phyloP scores from a whole-genome alignment of 768 basidiomycete species.

The Leccinum imitatum region DNA sequence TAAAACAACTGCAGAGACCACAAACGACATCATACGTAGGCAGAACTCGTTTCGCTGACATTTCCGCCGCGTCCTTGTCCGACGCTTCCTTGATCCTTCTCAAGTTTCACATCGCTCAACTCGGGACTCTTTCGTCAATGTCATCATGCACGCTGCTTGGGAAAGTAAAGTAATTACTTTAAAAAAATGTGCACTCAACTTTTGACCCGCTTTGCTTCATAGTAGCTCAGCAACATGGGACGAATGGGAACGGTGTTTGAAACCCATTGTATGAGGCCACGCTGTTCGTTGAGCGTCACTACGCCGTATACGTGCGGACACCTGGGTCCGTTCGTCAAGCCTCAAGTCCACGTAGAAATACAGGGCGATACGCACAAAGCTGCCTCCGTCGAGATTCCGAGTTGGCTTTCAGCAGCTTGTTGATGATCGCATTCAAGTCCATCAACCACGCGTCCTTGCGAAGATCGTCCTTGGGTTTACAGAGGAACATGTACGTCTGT shows the following conservation, averaged over 20 bases:
- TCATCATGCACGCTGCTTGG: background rate
- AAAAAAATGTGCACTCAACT: conserved; percentile 44
- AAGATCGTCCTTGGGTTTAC: conserved; percentile 96
- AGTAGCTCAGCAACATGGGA: conserved; percentile 65
- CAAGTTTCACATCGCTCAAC: conserved; percentile 42
- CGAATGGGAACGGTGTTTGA: conserved; percentile 87
- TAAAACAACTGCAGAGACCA: background rate
- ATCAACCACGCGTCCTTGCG: conserved; percentile 96
- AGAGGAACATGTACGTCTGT: conserved; percentile 83
- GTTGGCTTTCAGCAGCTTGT: conserved; percentile 90
- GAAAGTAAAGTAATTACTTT: background rate
- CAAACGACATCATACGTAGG: conserved; percentile 43
- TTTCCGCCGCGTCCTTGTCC: conserved; percentile 50
- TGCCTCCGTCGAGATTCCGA: conserved; percentile 90
- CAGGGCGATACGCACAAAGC: conserved; percentile 61
- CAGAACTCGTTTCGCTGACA: conserved; percentile 57
- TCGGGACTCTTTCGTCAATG: conserved; percentile 40
- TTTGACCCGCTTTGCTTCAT: conserved; percentile 50
- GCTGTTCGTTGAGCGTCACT: conserved; percentile 93
- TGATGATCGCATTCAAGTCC: conserved; percentile 98
- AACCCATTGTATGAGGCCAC: conserved; percentile 99
- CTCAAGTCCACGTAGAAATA: background rate
- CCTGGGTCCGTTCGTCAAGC: conserved; percentile 35
- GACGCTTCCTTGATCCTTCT: conserved; percentile 48
- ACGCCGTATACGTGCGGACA: conserved; percentile 92